Evolutionary conservation across 148 eudicot genomes (phyloP), one percentile per base, ranked within the genome.

Genomic region (Silene latifolia): DNA sequence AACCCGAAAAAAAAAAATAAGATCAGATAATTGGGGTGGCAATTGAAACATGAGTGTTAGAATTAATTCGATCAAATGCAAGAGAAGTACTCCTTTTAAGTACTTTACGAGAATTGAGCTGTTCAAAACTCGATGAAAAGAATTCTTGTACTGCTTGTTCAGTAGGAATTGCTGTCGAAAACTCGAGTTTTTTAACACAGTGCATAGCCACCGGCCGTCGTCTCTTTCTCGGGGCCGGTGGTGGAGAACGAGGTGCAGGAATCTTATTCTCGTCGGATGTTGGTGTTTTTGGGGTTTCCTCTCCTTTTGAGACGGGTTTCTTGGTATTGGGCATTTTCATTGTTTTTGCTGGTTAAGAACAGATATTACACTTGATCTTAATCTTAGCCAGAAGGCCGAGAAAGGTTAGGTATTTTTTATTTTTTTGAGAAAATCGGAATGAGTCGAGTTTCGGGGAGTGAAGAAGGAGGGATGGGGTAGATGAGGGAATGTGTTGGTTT

Each of bases 171-270:
- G 23, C 4, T 17, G 71, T 58, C 5, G 51, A 44, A 44, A 75
- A 80, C 1, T 76, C 76, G 3, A 80, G 79, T 35, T 76, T 77
- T 48, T 74, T 70, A n/a, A 72, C 77, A 19, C 82, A 80, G 2
- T 78, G 67, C n/a, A 80, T 51, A 0, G 17, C 68, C 15, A 29
- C 79, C 54, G 54, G 54, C 10, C 72, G 70, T 25, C 79, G 60
- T 42, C 79, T n/a, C 54, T 80, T 80, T 0, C 72, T 79, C 0
- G 82, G 82, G 9, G 82, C 79, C 0, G 82, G 82, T 4, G 82
- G 82, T 5, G 82, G 82, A 27, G 79, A 75, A 1, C 29, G 63
- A 0, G 75, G 79, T 6, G 79, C 72, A 0, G 79, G 79, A 62
- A 80, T 80, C 72, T 64, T 64, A 44, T 75, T 65, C 67, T 80